A percentile compares a stretch with the other conserved stretches of the same genome.
Evolutionary conservation across 2,329 filamentous ascomycete species (phyloP).

Genomic region (Aquanectria penicillioides): DNA sequence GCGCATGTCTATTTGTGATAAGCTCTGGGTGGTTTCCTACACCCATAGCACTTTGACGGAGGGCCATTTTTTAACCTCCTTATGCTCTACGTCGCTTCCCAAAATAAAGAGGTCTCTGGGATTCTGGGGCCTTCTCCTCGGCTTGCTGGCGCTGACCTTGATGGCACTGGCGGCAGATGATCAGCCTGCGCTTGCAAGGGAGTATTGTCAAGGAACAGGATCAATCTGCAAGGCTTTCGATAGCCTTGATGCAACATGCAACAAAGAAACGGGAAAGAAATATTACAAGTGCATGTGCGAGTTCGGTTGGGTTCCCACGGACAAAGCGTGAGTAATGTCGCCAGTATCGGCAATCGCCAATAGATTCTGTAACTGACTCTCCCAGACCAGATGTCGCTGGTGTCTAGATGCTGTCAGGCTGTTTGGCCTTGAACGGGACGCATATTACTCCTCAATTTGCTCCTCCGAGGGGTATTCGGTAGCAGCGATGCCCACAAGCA

Average conservation of each 20-base stretch:
- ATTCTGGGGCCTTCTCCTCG: background rate
- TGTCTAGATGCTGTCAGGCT: background rate
- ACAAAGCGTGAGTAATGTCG: background rate
- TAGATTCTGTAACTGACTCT: background rate
- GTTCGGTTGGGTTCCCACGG: background rate
- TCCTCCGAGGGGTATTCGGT: background rate
- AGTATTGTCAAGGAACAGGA: constrained; percentile 1
- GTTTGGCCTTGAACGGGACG: background rate
- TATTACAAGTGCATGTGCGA: constrained; percentile 17
- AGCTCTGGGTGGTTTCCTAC: too few relatives aligned
- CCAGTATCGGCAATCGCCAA: too few relatives aligned
- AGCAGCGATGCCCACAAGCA: constrained; percentile 2
- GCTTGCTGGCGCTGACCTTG: background rate
- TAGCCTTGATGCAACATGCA: background rate
- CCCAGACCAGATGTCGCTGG: background rate
- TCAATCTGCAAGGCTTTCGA: constrained; percentile 6
- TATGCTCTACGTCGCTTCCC: too few relatives aligned
- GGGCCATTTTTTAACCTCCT: too few relatives aligned
- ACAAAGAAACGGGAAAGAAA: constrained; percentile 1
- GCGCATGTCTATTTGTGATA: background rate
- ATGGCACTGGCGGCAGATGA: background rate
- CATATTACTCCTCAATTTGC: background rate
- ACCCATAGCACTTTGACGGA: too few relatives aligned
- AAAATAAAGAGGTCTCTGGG: too few relatives aligned
- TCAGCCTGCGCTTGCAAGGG: too few relatives aligned